Evolutionary conservation across 2,329 filamentous ascomycete genomes (phyloP).

Genomic region (Pseudocercospora cruenta): DNA sequence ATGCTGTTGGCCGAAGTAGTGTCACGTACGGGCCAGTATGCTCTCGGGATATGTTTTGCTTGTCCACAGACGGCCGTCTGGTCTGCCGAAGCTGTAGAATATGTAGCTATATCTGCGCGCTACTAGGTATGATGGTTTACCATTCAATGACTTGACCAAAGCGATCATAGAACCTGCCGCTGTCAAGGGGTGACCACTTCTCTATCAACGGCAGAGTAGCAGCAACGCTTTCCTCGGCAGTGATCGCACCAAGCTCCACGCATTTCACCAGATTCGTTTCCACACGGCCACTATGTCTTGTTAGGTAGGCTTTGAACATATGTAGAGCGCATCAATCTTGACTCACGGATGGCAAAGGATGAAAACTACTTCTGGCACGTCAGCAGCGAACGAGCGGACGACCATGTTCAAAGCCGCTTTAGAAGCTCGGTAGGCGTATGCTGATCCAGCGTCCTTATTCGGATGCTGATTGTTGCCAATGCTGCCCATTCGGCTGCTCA

Average conservation of each 20-base stretch:
- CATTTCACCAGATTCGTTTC: conserved; percentile 50
- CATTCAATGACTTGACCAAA: conserved; percentile 49
- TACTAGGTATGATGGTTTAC: conserved; percentile 34
- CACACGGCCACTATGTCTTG: conserved; percentile 41
- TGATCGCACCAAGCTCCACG: conserved; percentile 51
- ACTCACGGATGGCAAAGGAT: conserved; percentile 46
- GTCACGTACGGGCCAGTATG: too few relatives aligned
- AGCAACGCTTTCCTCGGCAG: conserved; percentile 45
- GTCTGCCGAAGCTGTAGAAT: too few relatives aligned
- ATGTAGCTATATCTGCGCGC: too few relatives aligned
- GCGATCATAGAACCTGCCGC: conserved; percentile 49
- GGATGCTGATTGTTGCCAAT: conserved; percentile 41
- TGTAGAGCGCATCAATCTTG: neutral
- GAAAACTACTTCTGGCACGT: conserved; percentile 48
- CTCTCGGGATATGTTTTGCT: neutral
- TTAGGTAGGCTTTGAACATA: neutral
- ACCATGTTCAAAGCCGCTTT: conserved; percentile 54
- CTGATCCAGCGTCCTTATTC: conserved; percentile 41
- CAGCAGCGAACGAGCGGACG: conserved; percentile 48
- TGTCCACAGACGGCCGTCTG: too few relatives aligned
- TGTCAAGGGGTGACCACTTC: conserved; percentile 37
- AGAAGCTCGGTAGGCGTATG: conserved; percentile 52
- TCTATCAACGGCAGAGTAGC: conserved; percentile 46
- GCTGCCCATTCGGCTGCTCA: conserved; percentile 52
- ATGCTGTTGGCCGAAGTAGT: neutral